Conservation (phyloP, 2,329 filamentous ascomycete species). For the Xenosphaeropsis pyriputrescens region DNA sequence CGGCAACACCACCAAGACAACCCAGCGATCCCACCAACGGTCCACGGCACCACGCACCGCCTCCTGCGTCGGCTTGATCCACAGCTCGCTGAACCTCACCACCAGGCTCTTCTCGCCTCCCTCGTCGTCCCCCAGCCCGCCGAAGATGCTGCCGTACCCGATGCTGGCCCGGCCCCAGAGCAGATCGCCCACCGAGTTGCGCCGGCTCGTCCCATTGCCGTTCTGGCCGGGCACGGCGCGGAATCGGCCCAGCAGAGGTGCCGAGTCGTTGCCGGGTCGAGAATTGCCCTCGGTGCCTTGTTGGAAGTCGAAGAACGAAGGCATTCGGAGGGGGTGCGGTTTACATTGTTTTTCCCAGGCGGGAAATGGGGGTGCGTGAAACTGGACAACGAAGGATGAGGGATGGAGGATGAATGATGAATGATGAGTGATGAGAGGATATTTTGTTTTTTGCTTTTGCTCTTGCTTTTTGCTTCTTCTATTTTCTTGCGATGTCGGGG, state of each 20-base stretch:
- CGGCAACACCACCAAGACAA: conserved; percentile 43
- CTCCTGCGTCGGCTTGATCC: conserved; percentile 43
- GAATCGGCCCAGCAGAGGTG: conserved; percentile 49
- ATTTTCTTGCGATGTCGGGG: too few species aligned
- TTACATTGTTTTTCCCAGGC: conserved; percentile 3
- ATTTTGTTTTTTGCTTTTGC: too few species aligned
- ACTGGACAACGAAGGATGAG: too few species aligned
- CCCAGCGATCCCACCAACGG: conserved; percentile 49
- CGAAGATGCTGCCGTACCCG: conserved; percentile 35
- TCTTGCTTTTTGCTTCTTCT: too few species aligned
- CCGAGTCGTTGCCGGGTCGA: conserved; percentile 32
- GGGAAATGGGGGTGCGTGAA: not conserved
- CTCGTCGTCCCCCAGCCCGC: conserved; percentile 15
- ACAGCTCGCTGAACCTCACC: conserved; percentile 30
- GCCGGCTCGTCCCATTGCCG: conserved; percentile 17
- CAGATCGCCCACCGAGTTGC: conserved; percentile 9
- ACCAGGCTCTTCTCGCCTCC: conserved; percentile 12
- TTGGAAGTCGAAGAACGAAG: conserved; percentile 53
- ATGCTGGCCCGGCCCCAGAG: conserved; percentile 5
- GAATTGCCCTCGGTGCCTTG: conserved; percentile 45
- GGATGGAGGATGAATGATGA: too few species aligned
- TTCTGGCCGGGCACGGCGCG: conserved; percentile 36
- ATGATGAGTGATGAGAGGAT: too few species aligned
- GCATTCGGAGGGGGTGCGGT: conserved; percentile 26
- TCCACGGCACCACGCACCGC: conserved; percentile 43